A percentile compares a stretch with the other conserved stretches of the same genome.
Conservation (phyloP, 1,139 yeast species). For the Magnusiomyces magnusii region DNA sequence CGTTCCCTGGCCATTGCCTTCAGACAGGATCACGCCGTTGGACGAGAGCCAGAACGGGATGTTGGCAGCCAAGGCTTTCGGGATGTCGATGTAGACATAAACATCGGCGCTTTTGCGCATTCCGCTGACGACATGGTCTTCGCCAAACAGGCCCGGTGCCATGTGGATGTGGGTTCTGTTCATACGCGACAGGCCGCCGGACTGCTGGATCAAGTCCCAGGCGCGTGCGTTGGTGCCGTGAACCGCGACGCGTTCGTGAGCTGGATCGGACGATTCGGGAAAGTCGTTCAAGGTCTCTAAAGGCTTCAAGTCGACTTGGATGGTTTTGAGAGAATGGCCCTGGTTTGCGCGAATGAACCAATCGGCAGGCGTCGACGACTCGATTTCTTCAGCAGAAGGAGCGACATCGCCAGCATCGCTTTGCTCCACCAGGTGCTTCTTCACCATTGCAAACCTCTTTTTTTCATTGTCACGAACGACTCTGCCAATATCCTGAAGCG, state of each 20-base stretch:
- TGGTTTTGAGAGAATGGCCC: slow-evolving; percentile 66
- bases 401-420: slow-evolving; percentile 2
- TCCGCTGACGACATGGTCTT: slow-evolving; percentile 54
- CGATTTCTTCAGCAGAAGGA: not conserved
- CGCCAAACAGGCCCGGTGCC: slow-evolving; percentile 41
- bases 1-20: slow-evolving; percentile 51
- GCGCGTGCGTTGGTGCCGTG: slow-evolving; percentile 73
- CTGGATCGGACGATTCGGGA: slow-evolving; percentile 24
- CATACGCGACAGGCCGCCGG: slow-evolving; percentile 63
- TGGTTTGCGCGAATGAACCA: slow-evolving; percentile 75
- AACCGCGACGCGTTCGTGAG: slow-evolving; percentile 36
- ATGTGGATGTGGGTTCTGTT: slow-evolving; percentile 78
- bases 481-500: slow-evolving; percentile 48
- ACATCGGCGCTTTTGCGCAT: slow-evolving; percentile 55
- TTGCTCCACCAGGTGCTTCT: slow-evolving; percentile 19
- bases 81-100: slow-evolving; percentile 54
- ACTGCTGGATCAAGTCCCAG: slow-evolving; percentile 41
- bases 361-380: slow-evolving; percentile 13
- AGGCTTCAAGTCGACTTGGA: slow-evolving; percentile 40
- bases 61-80: slow-evolving; percentile 40
- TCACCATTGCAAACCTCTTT: slow-evolving; percentile 46
- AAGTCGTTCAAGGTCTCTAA: slow-evolving; percentile 28
- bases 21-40: slow-evolving; percentile 68
- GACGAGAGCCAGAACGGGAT: slow-evolving; percentile 54
- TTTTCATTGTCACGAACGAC: slow-evolving; percentile 64